A percentile compares a stretch with the other conserved stretches of the same genome.
Conservation (phyloP, 495 filamentous ascomycete species). For the Penicillium bialowiezense region DNA sequence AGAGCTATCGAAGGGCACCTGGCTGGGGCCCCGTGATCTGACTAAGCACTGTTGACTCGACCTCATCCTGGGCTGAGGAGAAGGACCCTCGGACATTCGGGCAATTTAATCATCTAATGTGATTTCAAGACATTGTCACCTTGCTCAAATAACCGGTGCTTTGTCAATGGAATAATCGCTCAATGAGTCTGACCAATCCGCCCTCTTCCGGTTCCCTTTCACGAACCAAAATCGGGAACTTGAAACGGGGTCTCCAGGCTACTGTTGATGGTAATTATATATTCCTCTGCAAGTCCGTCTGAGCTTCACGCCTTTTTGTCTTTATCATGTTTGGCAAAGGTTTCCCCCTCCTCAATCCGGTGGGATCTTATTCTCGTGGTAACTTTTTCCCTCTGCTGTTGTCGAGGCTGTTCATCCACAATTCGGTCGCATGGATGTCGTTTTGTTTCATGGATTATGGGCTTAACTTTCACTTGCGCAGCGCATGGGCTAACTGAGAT, state of each 20-base stretch:
- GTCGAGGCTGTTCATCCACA: slow-evolving; percentile 13
- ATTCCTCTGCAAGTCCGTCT: slow-evolving; percentile 14
- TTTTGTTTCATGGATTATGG: not conserved
- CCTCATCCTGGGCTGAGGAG: too few species aligned
- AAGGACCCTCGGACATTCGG: too few species aligned
- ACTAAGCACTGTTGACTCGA: slow-evolving; percentile 1
- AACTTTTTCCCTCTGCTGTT: slow-evolving; percentile 35
- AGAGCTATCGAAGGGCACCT: not conserved
- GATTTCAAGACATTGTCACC: too few species aligned
- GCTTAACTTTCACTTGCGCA: slow-evolving; percentile 12
- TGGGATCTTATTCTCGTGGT: slow-evolving; percentile 50
- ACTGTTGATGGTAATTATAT: slow-evolving; percentile 71
- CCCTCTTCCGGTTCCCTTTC: slow-evolving; percentile 53
- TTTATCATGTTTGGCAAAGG: slow-evolving; percentile 43
- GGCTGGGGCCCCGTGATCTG: not conserved
- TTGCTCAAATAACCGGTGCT: slow-evolving; percentile 2
- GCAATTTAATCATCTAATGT: not conserved
- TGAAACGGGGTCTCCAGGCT: slow-evolving; percentile 73
- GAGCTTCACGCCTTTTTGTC: slow-evolving; percentile 15
- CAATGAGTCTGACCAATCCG: slow-evolving; percentile 56
- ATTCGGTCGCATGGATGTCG: slow-evolving; percentile 15
- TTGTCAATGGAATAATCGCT: slow-evolving; percentile 7
- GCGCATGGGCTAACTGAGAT: slow-evolving; percentile 5
- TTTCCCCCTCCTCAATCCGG: slow-evolving; percentile 43
- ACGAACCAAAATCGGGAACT: slow-evolving; percentile 43